These are phyloP conservation scores for Oemleria cerasiformis DNA, from an alignment of 306 rosid species.

Conservation along the genomic window DNA sequence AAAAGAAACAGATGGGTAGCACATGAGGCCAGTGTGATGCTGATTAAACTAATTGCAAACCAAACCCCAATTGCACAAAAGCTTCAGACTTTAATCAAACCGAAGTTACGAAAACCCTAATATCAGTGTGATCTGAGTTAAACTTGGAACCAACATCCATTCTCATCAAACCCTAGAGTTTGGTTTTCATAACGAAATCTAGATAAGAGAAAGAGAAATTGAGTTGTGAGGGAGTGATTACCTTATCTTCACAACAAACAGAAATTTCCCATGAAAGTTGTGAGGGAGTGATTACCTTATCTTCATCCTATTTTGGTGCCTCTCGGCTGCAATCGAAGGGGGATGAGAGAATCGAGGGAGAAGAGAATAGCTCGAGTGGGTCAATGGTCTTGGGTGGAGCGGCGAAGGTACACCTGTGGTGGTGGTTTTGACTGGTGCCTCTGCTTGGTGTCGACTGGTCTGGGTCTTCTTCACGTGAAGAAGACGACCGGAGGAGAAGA, in stretches of 20 bases:
- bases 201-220: constrained; percentile 5
- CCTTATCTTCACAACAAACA: not conserved
- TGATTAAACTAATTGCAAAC: not conserved
- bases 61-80: constrained; percentile 1
- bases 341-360: no score
- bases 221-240: constrained; percentile 8
- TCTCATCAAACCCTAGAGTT: not conserved
- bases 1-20: not conserved
- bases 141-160: not conserved
- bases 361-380: no score
- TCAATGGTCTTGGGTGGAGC: no score
- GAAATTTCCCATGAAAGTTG: not conserved
- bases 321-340: no score
- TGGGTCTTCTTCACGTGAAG: no score
- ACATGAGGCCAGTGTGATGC: not conserved
- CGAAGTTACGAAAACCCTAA: not conserved
- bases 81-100: not conserved
- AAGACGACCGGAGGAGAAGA: no score
- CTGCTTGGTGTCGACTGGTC: no score
- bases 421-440: no score
- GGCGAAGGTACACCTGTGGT: no score
- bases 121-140: constrained; percentile 1
- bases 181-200: not conserved
- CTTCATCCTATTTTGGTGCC: no score
- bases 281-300: constrained; percentile 52